Evolutionary conservation across 2,329 filamentous ascomycete species (phyloP).

Genomic region (Alternaria sp.): DNA sequence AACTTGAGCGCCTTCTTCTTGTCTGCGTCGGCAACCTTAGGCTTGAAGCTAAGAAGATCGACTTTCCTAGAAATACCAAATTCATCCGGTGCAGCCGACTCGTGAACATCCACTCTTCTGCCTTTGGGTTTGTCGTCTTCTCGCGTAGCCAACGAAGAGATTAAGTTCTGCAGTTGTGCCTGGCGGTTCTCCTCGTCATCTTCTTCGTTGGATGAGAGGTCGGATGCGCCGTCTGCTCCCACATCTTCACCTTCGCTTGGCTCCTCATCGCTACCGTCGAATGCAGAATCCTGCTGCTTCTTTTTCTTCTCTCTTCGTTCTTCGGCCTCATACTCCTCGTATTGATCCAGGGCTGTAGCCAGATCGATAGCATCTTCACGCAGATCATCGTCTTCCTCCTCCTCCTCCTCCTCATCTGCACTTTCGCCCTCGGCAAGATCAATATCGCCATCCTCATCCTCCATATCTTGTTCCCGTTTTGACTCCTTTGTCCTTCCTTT

Average conservation of each 20-base stretch:
- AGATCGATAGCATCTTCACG: slow-evolving; percentile 71
- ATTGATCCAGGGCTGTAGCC: slow-evolving; percentile 66
- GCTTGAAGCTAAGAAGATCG: slow-evolving; percentile 76
- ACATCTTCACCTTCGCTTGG: slow-evolving; percentile 59
- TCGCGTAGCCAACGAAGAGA: slow-evolving; percentile 68
- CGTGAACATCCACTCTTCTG: slow-evolving; percentile 59
- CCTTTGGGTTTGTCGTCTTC: slow-evolving; percentile 46
- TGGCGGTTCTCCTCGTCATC: slow-evolving; percentile 62
- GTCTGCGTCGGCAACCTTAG: slow-evolving; percentile 74
- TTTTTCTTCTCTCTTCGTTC: slow-evolving; percentile 41
- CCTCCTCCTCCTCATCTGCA: slow-evolving; percentile 59
- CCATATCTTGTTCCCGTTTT: slow-evolving; percentile 38
- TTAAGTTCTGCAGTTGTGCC: slow-evolving; percentile 71
- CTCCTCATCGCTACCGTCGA: slow-evolving; percentile 63
- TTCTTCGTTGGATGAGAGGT: slow-evolving; percentile 56
- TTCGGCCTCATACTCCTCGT: slow-evolving; percentile 49
- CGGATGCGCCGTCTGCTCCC: slow-evolving; percentile 59
- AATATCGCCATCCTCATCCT: slow-evolving; percentile 50
- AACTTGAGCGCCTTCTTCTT: slow-evolving; percentile 83
- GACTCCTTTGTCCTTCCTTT: slow-evolving; percentile 57
- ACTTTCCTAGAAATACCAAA: slow-evolving; percentile 71
- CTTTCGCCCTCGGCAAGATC: slow-evolving; percentile 58
- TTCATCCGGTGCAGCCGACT: slow-evolving; percentile 69
- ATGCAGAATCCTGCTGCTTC: slow-evolving; percentile 51
- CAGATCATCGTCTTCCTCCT: slow-evolving; percentile 68